phyloP scores from a whole-genome alignment of 2,329 filamentous ascomycete species.

The Ophiognomonia clavigignenti-juglandacearum region DNA sequence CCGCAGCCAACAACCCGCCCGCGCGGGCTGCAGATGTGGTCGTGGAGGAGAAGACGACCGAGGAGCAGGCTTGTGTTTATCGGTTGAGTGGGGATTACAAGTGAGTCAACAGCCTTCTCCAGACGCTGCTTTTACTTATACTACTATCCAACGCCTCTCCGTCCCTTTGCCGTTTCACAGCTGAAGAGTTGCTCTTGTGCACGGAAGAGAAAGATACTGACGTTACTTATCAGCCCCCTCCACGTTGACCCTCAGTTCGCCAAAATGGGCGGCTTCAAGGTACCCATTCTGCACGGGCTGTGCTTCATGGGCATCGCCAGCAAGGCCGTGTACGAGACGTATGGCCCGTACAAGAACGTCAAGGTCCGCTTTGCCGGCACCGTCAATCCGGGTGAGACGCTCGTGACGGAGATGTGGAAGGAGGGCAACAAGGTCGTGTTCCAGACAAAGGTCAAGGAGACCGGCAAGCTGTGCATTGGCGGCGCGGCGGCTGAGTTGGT shows the following conservation, averaged over 20 bases:
- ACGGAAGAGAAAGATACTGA: not conserved
- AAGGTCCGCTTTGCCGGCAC: conserved; percentile 88
- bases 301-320: conserved; percentile 90
- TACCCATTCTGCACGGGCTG: conserved; percentile 92
- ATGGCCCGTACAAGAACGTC: conserved; percentile 80
- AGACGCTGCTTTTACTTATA: no score
- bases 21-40: conserved; percentile 73
- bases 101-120: no score
- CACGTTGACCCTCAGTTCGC: conserved; percentile 94
- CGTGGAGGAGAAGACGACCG: conserved; percentile 78
- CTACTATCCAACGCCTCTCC: no score
- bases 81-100: conserved; percentile 92
- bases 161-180: conserved; percentile 7
- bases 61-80: conserved; percentile 92
- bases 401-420: conserved; percentile 93
- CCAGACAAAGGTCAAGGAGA: conserved; percentile 87
- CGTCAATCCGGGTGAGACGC: conserved; percentile 82
- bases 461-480: conserved; percentile 80
- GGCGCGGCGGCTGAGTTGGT: conserved; percentile 75
- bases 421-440: conserved; percentile 75
- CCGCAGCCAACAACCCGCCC: conserved; percentile 74
- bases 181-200: not conserved
- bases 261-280: conserved; percentile 92
- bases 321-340: conserved; percentile 84
- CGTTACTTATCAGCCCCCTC: conserved; percentile 63